These are phyloP conservation scores for Fusarium xylarioides DNA, from an alignment of 2,329 filamentous ascomycete species.

Conservation along the genomic window DNA sequence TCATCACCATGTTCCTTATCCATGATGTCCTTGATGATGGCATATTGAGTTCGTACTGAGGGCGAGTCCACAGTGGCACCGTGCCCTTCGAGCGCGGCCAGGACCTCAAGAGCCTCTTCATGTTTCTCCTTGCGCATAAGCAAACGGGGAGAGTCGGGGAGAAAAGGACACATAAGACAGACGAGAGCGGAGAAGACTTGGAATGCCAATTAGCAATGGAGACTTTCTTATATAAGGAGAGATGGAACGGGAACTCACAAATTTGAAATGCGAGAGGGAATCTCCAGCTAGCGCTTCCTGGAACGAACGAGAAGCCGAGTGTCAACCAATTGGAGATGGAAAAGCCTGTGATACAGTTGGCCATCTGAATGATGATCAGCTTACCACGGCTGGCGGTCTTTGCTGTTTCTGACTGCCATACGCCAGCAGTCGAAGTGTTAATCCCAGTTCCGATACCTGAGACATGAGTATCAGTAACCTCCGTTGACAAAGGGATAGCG, in stretches of 20 bases:
- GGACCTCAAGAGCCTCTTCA: background rate
- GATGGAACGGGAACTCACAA: background rate
- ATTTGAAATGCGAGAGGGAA: background rate
- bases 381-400: background rate
- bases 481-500: background rate
- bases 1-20: background rate
- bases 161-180: background rate
- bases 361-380: background rate
- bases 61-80: background rate
- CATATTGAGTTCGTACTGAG: background rate
- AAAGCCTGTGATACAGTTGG: background rate
- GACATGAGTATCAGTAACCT: background rate
- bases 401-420: background rate
- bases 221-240: accelerated
- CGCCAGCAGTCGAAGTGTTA: background rate
- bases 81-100: background rate
- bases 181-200: background rate
- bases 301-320: background rate
- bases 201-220: background rate
- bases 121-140: background rate
- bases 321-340: background rate
- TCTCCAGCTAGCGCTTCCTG: background rate
- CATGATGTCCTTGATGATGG: background rate
- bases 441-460: background rate
- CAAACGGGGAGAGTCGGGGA: background rate